These are phyloP conservation scores for Chaetomidium leptoderma DNA, from an alignment of 495 filamentous ascomycete species.

Conservation along the genomic window DNA sequence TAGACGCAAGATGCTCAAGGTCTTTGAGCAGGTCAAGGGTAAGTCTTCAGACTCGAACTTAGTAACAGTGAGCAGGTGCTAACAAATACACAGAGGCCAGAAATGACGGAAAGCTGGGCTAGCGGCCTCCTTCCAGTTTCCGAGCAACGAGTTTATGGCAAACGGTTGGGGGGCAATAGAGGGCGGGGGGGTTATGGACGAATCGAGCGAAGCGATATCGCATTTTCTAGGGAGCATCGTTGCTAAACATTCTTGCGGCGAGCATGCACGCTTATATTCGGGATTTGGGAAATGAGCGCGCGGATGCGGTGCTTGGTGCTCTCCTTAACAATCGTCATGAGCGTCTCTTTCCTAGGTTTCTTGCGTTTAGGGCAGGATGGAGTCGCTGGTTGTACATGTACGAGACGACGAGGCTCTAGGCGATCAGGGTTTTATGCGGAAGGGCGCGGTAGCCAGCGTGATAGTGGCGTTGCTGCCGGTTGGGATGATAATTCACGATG, in stretches of 20 bases:
- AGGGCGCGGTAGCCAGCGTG: neutral
- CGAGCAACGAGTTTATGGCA: neutral
- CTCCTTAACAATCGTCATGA: neutral
- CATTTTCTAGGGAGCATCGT: conserved; percentile 6
- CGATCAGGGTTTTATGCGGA: neutral
- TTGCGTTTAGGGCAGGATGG: neutral
- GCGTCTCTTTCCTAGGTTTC: neutral
- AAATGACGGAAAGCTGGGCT: conserved; percentile 50
- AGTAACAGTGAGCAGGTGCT: conserved; percentile 2
- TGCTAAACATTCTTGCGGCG: conserved; percentile 8
- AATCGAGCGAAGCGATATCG: neutral
- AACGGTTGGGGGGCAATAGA: neutral
- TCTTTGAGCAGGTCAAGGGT: conserved; percentile 92
- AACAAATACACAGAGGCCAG: conserved; percentile 26
- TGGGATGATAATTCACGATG: conserved; percentile 1
- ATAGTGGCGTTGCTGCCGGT: neutral
- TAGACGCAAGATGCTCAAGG: conserved; percentile 97
- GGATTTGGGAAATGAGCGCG: neutral
- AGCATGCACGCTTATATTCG: neutral
- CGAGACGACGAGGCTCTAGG: neutral
- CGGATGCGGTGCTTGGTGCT: neutral
- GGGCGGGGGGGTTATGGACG: neutral
- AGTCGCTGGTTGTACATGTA: conserved; percentile 3
- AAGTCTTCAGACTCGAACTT: conserved; percentile 14
- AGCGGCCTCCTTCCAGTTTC: conserved; percentile 4